Evolutionary conservation across 73 alveolate genomes (phyloP).

Genomic region (Uronychia setigera): DNA sequence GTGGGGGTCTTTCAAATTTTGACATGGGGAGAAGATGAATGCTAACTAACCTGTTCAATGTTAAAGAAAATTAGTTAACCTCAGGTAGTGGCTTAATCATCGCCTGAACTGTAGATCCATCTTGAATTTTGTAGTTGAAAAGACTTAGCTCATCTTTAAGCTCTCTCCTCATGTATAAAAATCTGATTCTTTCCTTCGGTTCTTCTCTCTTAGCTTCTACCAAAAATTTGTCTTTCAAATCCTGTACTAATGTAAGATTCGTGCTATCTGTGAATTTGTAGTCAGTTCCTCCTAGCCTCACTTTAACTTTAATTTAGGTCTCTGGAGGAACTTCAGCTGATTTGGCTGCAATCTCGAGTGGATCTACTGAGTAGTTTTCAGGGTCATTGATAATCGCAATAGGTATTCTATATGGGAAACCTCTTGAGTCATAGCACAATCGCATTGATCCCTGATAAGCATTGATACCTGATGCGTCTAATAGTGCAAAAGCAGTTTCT

Average conservation of each 20-base stretch:
- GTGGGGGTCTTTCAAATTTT: no score
- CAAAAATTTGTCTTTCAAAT: constrained; percentile 14
- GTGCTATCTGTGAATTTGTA: background rate
- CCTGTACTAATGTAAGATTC: constrained; percentile 6
- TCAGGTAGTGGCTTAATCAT: constrained; percentile 39
- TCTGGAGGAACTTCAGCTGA: background rate
- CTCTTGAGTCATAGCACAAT: constrained; percentile 25
- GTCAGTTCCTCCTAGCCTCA: background rate
- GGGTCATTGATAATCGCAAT: constrained; percentile 47
- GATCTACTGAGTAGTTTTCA: constrained; percentile 13
- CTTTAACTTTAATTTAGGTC: background rate
- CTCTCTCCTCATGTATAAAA: constrained; percentile 46
- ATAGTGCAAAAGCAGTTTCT: constrained; percentile 48
- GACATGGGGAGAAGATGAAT: background rate
- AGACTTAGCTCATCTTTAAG: constrained; percentile 40
- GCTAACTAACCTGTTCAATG: background rate
- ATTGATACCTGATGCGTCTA: constrained; percentile 34
- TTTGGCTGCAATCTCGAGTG: background rate
- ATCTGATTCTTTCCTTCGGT: constrained; percentile 11
- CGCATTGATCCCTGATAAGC: constrained; percentile 40
- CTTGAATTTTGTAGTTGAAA: constrained; percentile 24
- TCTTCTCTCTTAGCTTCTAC: constrained; percentile 2
- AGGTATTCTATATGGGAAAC: constrained; percentile 42
- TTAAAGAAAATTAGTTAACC: background rate
- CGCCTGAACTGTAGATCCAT: constrained; percentile 42